phyloP scores from a whole-genome alignment of 495 filamentous ascomycete genomes.

The Cenococcum geophilum region DNA sequence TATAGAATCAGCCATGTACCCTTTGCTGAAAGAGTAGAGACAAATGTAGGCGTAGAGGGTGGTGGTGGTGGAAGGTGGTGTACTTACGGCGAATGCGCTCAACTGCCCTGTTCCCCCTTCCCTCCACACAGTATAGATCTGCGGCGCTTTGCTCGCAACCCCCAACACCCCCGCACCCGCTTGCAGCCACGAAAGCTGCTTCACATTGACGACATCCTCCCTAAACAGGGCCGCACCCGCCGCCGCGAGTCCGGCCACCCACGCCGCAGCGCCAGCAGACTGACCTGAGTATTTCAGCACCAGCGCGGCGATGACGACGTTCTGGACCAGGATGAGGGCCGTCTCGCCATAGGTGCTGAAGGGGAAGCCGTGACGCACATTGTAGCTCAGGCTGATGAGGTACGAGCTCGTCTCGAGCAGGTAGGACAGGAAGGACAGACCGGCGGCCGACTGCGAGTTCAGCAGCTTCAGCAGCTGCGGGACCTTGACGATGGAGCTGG shows the following conservation, averaged over 20 bases:
- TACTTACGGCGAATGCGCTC: slow-evolving; percentile 86
- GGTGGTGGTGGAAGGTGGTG: background rate
- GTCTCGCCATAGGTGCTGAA: slow-evolving; percentile 96
- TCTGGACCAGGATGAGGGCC: slow-evolving; percentile 82
- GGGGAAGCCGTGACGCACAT: slow-evolving; percentile 80
- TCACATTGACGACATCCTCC: slow-evolving; percentile 58
- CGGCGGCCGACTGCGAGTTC: slow-evolving; percentile 66
- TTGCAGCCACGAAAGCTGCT: slow-evolving; percentile 69
- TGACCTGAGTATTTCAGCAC: slow-evolving; percentile 74
- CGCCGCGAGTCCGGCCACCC: slow-evolving; percentile 67
- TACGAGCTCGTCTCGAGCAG: slow-evolving; percentile 81
- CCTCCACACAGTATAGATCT: slow-evolving; percentile 77
- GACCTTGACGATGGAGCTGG: slow-evolving; percentile 85
- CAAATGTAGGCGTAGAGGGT: no score
- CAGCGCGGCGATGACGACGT: slow-evolving; percentile 76
- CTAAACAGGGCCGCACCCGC: slow-evolving; percentile 61
- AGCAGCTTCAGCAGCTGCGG: slow-evolving; percentile 92
- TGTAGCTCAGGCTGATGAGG: slow-evolving; percentile 84
- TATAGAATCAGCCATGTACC: background rate
- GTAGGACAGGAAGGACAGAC: slow-evolving; percentile 84
- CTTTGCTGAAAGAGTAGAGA: no score
- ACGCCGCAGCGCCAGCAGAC: slow-evolving; percentile 54
- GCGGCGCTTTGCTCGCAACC: slow-evolving; percentile 84
- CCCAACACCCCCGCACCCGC: slow-evolving; percentile 75
- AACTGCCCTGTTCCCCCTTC: slow-evolving; percentile 89